Evolutionary conservation across 768 basidiomycete species (phyloP).

Genomic region (Gymnopilus dilepis): DNA sequence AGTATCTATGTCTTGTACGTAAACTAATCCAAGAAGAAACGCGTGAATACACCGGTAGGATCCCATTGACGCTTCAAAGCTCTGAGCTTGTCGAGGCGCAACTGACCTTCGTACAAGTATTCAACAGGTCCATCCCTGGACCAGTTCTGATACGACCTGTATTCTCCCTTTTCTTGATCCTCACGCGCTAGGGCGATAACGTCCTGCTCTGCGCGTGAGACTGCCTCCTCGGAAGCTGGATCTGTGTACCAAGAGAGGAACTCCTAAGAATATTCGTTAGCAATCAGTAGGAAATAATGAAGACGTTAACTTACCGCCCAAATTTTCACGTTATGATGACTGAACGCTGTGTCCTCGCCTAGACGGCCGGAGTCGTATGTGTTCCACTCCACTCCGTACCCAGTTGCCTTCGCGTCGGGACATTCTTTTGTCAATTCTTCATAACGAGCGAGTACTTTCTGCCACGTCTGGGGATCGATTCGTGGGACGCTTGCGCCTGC

Average conservation of each 20-base stretch:
- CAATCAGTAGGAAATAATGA: neutral
- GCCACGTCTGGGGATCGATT: constrained; percentile 6
- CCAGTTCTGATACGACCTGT: constrained; percentile 16
- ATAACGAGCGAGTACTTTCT: constrained; percentile 6
- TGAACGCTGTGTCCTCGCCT: constrained; percentile 11
- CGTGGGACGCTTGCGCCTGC: constrained; percentile 4
- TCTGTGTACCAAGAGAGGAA: constrained; percentile 15
- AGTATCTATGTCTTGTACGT: no score
- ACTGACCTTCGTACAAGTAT: constrained; percentile 1
- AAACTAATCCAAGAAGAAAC: constrained; percentile 4
- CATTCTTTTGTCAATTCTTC: constrained; percentile 4
- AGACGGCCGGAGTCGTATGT: neutral
- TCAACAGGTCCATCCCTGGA: constrained; percentile 11
- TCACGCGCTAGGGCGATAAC: constrained; percentile 6
- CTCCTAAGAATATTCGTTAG: constrained; percentile 1
- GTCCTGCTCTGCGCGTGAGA: constrained; percentile 3
- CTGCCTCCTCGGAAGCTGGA: constrained; percentile 6
- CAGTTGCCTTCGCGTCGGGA: constrained; percentile 8
- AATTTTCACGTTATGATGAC: constrained; percentile 7
- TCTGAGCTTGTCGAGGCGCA: constrained; percentile 2
- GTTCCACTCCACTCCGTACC: constrained; percentile 10
- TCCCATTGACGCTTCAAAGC: constrained; percentile 16
- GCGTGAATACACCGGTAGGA: constrained; percentile 12
- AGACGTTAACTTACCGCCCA: constrained; percentile 10
- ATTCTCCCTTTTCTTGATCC: neutral